Evolutionary conservation across 805 yeast species (phyloP).

Genomic region (Metschnikowia colocasiae): DNA sequence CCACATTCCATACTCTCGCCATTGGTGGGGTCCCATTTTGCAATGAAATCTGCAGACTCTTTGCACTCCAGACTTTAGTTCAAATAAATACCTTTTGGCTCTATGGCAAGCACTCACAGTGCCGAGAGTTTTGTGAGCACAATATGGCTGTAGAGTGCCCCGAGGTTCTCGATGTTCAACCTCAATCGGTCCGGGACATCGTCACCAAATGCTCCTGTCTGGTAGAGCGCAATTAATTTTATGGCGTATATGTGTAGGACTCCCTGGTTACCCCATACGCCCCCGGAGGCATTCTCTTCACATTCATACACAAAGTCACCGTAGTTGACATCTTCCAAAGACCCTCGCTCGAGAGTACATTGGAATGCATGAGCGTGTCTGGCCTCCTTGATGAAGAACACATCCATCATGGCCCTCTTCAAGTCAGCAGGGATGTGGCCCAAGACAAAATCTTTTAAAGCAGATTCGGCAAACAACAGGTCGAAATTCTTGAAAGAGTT

Average conservation of each 20-base stretch:
- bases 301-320: constrained; percentile 20
- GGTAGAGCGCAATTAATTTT: constrained; percentile 35
- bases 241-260: constrained; percentile 37
- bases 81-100: too few relatives aligned
- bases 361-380: constrained; percentile 35
- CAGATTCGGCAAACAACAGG: constrained; percentile 24
- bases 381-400: constrained; percentile 50
- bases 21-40: background rate
- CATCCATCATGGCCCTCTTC: constrained; percentile 32
- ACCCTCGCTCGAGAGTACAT: constrained; percentile 47
- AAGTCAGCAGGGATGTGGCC: constrained; percentile 26
- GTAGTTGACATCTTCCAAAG: constrained; percentile 47
- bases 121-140: constrained; percentile 3
- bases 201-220: constrained; percentile 29
- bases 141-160: constrained; percentile 25
- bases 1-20: background rate
- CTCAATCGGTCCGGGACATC: constrained; percentile 29
- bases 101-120: too few relatives aligned
- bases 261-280: background rate
- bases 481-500: constrained; percentile 27
- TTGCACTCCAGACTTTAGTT: background rate
- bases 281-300: background rate
- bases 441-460: constrained; percentile 19
- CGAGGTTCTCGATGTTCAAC: constrained; percentile 35
- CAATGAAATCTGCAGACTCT: background rate